Base-by-base conservation (phyloP, 2,329 filamentous ascomycete species). In the Aaosphaeria pasadenensis region DNA sequence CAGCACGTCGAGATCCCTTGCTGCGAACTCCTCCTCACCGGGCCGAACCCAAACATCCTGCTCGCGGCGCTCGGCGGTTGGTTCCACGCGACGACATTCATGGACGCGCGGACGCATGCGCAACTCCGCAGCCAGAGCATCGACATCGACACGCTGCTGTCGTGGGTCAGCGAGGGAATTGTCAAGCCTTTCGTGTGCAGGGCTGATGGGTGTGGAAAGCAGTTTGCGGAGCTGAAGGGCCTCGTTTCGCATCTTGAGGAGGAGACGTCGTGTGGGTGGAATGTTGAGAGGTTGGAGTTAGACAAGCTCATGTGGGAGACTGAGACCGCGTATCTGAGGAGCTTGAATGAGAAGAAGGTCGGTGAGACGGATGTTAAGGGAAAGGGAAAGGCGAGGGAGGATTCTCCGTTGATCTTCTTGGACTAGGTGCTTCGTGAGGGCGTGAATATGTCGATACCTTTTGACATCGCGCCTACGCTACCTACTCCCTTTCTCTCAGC, bases 1-100 rank as follows among this genome's bases (percentile, higher is more conserved):
- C 56, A 59, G 39, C 66, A 69, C 43, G 56, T 68, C 54, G 82
- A 84, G 57, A 82, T 78, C 4, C 67, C 86, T 24, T 85, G 88
- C 62, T 88, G 90, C 62, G 33, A 9, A 3, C 9, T n/a, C 33
- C n/a, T 9, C 33, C 81, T 80, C 13, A 77, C 85, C 30, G 84
- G 85, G 1, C 83, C 85, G 0, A 83, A 90, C 67, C 84, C 57
- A 1, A 35, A 50, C 2, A 49, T 50, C 13, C 51, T 68, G 28
- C 47, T 53, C 7, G 50, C 43, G 3, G 55, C 54, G 29, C 60
- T 69, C 1, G 64, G 66, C 6, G 58, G 53, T 30, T 67, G 62
- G 61, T 69, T 64, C 64, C 66, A 67, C 50, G 64, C 64, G 0
- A 41, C 61, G 1, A 52, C 66, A 1, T 69, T 59, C 52, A 69